Evolutionary conservation across 352 stramenopile species (phyloP).

Genomic region (Phytophthora palmivora): DNA sequence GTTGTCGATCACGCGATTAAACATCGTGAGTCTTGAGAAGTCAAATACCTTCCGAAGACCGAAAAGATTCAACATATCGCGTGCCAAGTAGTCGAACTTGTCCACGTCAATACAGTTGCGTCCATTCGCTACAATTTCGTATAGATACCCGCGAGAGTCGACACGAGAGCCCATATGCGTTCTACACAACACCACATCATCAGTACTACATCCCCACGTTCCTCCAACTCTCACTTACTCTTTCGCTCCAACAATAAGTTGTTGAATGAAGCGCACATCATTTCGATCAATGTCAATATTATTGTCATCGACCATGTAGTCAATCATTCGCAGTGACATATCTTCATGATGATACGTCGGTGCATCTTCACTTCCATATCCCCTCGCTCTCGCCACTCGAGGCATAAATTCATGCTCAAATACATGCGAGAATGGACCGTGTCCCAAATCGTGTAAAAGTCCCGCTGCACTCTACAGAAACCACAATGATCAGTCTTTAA

Average conservation of each 20-base stretch:
- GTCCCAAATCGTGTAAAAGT: constrained; percentile 89
- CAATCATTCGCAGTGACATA: constrained; percentile 84
- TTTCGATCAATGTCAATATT: constrained; percentile 74
- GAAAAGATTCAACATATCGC: constrained; percentile 89
- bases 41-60: constrained; percentile 82
- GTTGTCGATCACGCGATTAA: constrained; percentile 86
- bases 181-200: constrained; percentile 27
- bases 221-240: constrained; percentile 37
- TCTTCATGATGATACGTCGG: constrained; percentile 80
- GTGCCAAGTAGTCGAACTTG: constrained; percentile 93
- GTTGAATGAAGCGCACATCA: constrained; percentile 80
- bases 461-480: constrained; percentile 68
- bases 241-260: constrained; percentile 85
- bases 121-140: constrained; percentile 92
- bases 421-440: constrained; percentile 96
- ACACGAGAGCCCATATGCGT: constrained; percentile 56
- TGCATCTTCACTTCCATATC: constrained; percentile 31
- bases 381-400: constrained; percentile 43
- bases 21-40: constrained; percentile 80
- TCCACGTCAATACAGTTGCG: constrained; percentile 93
- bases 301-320: constrained; percentile 85
- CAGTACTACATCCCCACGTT: constrained; percentile 5
- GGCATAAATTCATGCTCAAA: constrained; percentile 94
- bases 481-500: constrained; percentile 1
- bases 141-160: constrained; percentile 79